Percentiles rank a stretch among this genome's conserved stretches.
Conservation (phyloP, 805 yeast species). For the Ogataea corticis region DNA sequence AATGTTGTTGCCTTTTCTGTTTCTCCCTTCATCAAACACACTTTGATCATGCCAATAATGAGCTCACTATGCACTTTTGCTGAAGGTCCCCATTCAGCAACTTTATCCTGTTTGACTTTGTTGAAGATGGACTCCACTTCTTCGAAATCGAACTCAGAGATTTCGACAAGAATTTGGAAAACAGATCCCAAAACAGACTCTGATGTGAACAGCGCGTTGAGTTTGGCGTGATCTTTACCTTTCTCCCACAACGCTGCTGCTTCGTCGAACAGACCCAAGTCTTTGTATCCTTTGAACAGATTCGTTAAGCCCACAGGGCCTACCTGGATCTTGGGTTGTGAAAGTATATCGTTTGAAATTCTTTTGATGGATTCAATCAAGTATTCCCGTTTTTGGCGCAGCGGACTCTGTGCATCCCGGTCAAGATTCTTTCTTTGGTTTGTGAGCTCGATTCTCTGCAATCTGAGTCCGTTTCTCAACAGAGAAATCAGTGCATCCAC, state of each 20-base stretch:
- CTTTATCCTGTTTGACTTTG: slow-evolving; percentile 31
- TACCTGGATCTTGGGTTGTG: slow-evolving; percentile 30
- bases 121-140: slow-evolving; percentile 59
- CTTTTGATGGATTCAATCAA: slow-evolving; percentile 45
- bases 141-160: slow-evolving; percentile 56
- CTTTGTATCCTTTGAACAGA: slow-evolving; percentile 56
- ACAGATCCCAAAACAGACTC: slow-evolving; percentile 69
- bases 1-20: slow-evolving; percentile 61
- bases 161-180: slow-evolving; percentile 63
- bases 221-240: slow-evolving; percentile 45
- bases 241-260: slow-evolving; percentile 68
- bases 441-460: slow-evolving; percentile 52
- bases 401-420: slow-evolving; percentile 51
- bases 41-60: slow-evolving; percentile 69
- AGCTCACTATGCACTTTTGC: slow-evolving; percentile 43
- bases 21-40: slow-evolving; percentile 63
- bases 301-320: slow-evolving; percentile 57
- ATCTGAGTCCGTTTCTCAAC: slow-evolving; percentile 55
- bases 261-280: slow-evolving; percentile 58
- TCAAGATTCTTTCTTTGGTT: slow-evolving; percentile 58
- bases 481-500: slow-evolving; percentile 49
- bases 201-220: slow-evolving; percentile 49
- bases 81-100: slow-evolving; percentile 4
- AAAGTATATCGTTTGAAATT: slow-evolving; percentile 47
- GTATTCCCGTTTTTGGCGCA: slow-evolving; percentile 47